Evolutionary conservation across 78 protist species (phyloP).

Genomic region (Creolimax fragrantissima): DNA sequence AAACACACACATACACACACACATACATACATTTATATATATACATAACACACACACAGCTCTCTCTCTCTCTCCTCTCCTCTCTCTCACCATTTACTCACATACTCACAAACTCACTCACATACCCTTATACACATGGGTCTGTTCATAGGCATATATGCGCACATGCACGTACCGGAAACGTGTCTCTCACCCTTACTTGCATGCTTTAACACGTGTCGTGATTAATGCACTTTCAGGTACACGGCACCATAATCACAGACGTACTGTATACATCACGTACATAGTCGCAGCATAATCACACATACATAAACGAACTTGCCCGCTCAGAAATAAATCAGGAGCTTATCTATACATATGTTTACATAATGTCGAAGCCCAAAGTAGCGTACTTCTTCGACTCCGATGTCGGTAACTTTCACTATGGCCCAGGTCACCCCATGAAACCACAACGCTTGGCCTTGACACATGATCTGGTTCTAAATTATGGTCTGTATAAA

Average conservation of each 20-base stretch:
- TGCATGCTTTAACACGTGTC: no score
- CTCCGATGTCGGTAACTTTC: conserved; percentile 38
- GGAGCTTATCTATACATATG: not conserved
- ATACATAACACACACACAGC: not conserved
- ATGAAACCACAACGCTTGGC: conserved; percentile 89
- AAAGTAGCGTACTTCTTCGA: conserved; percentile 33
- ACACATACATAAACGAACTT: no score
- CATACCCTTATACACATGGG: not conserved
- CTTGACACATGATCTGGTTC: not conserved
- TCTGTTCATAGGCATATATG: not conserved
- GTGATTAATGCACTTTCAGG: no score
- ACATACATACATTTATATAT: not conserved
- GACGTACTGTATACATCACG: no score
- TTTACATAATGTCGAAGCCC: not conserved
- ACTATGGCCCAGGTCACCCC: conserved; percentile 76
- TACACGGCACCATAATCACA: no score
- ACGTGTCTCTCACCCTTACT: not conserved
- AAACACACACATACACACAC: not conserved
- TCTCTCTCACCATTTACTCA: not conserved
- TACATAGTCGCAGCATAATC: no score
- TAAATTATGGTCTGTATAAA: not conserved
- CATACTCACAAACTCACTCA: conserved; percentile 1
- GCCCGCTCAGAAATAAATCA: no score
- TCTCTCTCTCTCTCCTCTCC: not conserved
- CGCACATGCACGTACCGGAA: not conserved